A percentile compares a stretch with the other conserved stretches of the same genome.
These are phyloP conservation scores for Dactylonectria macrodidyma DNA, from an alignment of 2,329 filamentous ascomycete genomes.

Conservation along the genomic window DNA sequence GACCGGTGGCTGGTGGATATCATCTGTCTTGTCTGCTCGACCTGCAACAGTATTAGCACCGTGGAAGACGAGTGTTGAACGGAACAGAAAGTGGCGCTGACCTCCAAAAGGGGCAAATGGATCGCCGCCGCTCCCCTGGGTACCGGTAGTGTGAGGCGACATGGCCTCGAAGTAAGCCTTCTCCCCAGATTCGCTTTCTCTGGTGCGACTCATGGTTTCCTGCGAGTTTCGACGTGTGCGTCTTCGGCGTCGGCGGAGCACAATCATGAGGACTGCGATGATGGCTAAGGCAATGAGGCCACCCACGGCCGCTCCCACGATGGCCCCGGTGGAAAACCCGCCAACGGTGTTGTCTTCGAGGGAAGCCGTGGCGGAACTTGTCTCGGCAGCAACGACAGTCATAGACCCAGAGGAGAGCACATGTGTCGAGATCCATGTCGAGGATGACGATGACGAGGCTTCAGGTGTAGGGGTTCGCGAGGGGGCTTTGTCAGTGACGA, in stretches of 20 bases:
- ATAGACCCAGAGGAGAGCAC: conserved; percentile 28
- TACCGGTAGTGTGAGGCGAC: conserved; percentile 47
- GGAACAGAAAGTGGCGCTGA: conserved; percentile 43
- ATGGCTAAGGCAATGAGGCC: conserved; percentile 48
- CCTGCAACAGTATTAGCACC: conserved; percentile 46
- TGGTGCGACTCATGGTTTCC: conserved; percentile 27
- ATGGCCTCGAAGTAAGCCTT: conserved; percentile 46
- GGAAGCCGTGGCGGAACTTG: conserved; percentile 13
- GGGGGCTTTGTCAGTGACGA: conserved; percentile 47
- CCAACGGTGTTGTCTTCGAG: conserved; percentile 7
- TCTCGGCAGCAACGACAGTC: conserved; percentile 26
- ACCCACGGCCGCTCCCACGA: conserved; percentile 53
- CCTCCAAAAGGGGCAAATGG: conserved; percentile 64
- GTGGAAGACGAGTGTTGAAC: background rate
- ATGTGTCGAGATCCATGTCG: conserved; percentile 12
- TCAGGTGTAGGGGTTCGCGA: conserved; percentile 27
- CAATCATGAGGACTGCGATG: conserved; percentile 41
- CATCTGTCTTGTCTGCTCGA: conserved; percentile 50
- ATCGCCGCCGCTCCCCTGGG: conserved; percentile 47
- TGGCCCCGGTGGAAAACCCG: conserved; percentile 49
- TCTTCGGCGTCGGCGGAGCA: conserved; percentile 42
- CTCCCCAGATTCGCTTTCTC: conserved; percentile 43
- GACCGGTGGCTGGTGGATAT: conserved; percentile 45
- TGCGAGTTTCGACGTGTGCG: conserved; percentile 10
- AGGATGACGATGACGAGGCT: conserved; percentile 30